These are phyloP conservation scores for Plasmodium inui DNA, from an alignment of 169 alveolate species.

Conservation along the genomic window DNA sequence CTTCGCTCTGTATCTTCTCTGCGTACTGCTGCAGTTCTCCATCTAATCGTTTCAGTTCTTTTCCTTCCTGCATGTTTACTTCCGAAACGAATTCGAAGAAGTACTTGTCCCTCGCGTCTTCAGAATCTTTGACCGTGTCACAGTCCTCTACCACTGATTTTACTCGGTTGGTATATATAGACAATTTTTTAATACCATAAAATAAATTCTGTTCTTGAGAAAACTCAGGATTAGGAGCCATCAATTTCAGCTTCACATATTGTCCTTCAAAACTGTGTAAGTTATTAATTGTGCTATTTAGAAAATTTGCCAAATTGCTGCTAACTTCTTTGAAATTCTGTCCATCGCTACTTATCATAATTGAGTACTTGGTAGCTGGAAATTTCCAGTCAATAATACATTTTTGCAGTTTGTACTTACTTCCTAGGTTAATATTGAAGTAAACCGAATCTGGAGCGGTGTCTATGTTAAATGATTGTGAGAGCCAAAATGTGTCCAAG, in stretches of 20 bases:
- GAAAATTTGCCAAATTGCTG: slow-evolving; percentile 77
- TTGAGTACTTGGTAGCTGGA: slow-evolving; percentile 89
- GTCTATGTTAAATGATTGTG: slow-evolving; percentile 81
- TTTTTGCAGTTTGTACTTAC: slow-evolving; percentile 81
- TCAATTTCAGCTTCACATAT: slow-evolving; percentile 78
- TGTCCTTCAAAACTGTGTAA: slow-evolving; percentile 80
- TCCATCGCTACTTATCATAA: slow-evolving; percentile 83
- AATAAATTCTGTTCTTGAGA: slow-evolving; percentile 71
- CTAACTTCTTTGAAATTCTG: slow-evolving; percentile 55
- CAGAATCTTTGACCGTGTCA: slow-evolving; percentile 85
- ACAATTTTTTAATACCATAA: slow-evolving; percentile 88
- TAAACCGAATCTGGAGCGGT: slow-evolving; percentile 82
- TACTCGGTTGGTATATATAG: slow-evolving; percentile 87
- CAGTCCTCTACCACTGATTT: slow-evolving; percentile 91
- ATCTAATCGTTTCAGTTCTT: slow-evolving; percentile 76
- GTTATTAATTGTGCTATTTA: slow-evolving; percentile 78
- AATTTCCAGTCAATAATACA: slow-evolving; percentile 89
- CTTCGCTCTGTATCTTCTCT: slow-evolving; percentile 72
- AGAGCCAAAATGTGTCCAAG: slow-evolving; percentile 88
- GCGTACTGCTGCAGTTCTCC: slow-evolving; percentile 55
- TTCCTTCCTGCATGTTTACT: slow-evolving; percentile 83
- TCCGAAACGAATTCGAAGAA: slow-evolving; percentile 90
- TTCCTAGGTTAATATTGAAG: slow-evolving; percentile 87
- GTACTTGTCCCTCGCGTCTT: slow-evolving; percentile 92
- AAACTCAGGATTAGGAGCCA: slow-evolving; percentile 85